Percentiles rank a stretch among this genome's conserved stretches.
Evolutionary conservation across 768 basidiomycete genomes (phyloP).

Genomic region (Mrakia gelida): DNA sequence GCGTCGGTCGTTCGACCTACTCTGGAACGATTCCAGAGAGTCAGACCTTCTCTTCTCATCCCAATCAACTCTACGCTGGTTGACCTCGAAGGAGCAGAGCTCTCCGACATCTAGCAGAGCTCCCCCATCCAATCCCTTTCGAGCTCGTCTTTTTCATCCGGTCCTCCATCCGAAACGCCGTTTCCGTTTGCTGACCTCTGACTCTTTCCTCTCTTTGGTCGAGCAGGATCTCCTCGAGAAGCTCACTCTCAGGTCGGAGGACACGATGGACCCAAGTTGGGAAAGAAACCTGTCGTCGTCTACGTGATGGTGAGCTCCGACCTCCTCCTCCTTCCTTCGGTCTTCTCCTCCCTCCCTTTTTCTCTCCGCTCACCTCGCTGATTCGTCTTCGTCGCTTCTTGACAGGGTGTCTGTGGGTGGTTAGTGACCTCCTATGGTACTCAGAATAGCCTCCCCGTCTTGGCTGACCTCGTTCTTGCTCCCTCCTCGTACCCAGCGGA

Average conservation of each 20-base stretch:
- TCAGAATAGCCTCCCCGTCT: neutral
- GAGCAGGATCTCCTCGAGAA: neutral
- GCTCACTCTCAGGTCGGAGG: constrained; percentile 7
- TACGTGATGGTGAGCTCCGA: constrained; percentile 4
- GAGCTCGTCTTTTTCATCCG: neutral
- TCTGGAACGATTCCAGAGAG: too few relatives aligned
- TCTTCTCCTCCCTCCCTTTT: constrained; percentile 1
- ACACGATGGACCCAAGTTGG: constrained; percentile 9
- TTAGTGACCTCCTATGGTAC: neutral
- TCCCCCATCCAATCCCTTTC: too few relatives aligned
- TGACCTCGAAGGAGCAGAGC: too few relatives aligned
- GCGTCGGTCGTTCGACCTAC: too few relatives aligned
- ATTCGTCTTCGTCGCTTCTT: neutral
- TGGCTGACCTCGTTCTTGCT: neutral
- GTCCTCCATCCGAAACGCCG: neutral
- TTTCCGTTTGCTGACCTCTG: neutral
- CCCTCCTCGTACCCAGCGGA: constrained; percentile 10
- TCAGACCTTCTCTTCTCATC: too few relatives aligned
- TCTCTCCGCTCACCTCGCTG: neutral
- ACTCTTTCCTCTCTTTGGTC: neutral
- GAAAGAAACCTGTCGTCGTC: constrained; percentile 18
- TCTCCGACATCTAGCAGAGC: too few relatives aligned
- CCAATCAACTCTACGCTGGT: too few relatives aligned
- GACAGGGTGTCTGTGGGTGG: constrained; percentile 29
- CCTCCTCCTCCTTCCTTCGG: neutral